Percentiles rank a stretch among this genome's conserved stretches.
phyloP scores from a whole-genome alignment of 73 alveolate genomes.

The Paramecium octaurelia region DNA sequence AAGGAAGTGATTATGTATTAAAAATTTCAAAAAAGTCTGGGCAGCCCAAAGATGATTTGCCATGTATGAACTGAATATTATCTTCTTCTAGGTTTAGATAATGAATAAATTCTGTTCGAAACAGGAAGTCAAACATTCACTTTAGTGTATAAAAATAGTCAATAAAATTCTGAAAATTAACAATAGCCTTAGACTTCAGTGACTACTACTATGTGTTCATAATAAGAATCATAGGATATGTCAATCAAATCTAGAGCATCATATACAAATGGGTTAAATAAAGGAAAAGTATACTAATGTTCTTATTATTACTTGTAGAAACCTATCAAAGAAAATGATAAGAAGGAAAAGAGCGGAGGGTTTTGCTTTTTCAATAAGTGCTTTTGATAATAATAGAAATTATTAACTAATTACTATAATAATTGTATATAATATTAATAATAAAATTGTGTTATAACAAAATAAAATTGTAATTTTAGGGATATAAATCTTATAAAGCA shows the following conservation, averaged over 20 bases:
- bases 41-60: conserved; percentile 32
- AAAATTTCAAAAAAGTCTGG: conserved; percentile 32
- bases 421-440: neutral
- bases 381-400: neutral
- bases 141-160: neutral
- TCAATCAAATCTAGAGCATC: conserved; percentile 4
- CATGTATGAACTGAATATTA: neutral
- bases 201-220: neutral
- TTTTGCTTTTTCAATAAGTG: conserved; percentile 35
- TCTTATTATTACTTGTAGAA: neutral
- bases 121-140: conserved; percentile 26
- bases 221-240: neutral
- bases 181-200: neutral
- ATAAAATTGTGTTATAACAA: neutral
- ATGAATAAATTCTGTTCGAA: neutral
- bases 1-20: neutral
- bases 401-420: conserved; percentile 4
- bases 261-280: neutral
- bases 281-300: neutral
- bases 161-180: neutral
- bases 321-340: neutral
- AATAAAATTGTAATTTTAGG: neutral
- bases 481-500: neutral
- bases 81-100: neutral
- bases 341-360: conserved; percentile 23